Percentiles rank a stretch among this genome's conserved stretches.
These are phyloP conservation scores for Phytophthora pistaciae DNA, from an alignment of 352 stramenopile species.

Conservation along the genomic window DNA sequence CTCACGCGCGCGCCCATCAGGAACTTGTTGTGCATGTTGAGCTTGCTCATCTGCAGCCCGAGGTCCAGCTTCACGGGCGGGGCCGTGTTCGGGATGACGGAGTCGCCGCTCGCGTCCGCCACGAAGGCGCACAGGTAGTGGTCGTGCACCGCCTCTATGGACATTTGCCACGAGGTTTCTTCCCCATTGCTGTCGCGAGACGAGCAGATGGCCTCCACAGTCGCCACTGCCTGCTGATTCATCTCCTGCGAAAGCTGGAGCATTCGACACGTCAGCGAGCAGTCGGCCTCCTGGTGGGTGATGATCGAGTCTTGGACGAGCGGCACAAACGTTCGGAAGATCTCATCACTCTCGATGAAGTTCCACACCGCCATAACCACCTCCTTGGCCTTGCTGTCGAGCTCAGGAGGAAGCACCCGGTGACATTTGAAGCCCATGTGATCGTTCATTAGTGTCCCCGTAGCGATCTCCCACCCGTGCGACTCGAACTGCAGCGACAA, in stretches of 20 bases:
- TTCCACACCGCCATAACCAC: constrained; percentile 61
- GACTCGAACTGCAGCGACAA: constrained; percentile 52
- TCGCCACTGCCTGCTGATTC: constrained; percentile 44
- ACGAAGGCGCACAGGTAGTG: constrained; percentile 60
- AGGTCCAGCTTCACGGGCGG: constrained; percentile 32
- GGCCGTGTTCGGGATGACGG: constrained; percentile 20
- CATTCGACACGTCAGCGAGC: constrained; percentile 45
- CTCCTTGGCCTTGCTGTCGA: constrained; percentile 22
- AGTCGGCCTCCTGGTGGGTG: constrained; percentile 36
- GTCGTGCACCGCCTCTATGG: constrained; percentile 62
- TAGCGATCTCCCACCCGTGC: constrained; percentile 57
- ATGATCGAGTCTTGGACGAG: constrained; percentile 58
- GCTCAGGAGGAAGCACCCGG: constrained; percentile 34
- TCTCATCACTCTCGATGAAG: constrained; percentile 63
- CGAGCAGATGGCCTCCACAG: constrained; percentile 51
- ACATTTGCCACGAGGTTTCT: constrained; percentile 54
- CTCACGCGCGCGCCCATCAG: constrained; percentile 32
- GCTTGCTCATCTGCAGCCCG: constrained; percentile 41
- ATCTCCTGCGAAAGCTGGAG: constrained; percentile 41
- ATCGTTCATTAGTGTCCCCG: constrained; percentile 44
- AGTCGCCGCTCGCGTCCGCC: constrained; percentile 29
- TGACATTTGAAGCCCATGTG: constrained; percentile 58
- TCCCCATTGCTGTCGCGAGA: constrained; percentile 22
- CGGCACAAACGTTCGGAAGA: constrained; percentile 69
- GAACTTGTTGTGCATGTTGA: constrained; percentile 53